Base-by-base conservation (phyloP, 2,329 filamentous ascomycete genomes). In the Cladosporium sp. region DNA sequence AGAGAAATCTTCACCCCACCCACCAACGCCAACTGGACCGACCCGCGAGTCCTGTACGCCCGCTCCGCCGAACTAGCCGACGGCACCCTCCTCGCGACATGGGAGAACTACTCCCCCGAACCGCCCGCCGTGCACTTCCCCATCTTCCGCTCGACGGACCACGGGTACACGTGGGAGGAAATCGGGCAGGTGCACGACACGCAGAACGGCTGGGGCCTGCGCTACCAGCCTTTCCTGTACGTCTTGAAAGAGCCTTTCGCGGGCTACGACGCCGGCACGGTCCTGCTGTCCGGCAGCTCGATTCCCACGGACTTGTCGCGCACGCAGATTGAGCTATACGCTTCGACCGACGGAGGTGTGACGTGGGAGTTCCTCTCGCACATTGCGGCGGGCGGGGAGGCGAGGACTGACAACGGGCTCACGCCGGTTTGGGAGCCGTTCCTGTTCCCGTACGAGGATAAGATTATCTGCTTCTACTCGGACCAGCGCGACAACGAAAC, bases 111-210 rank as follows among this genome's bases (percentile, higher is more conserved):
- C 64, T 45, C 72, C 66, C 24, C 73, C 69, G 73, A 70, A 50
- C 64, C 65, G 7, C 67, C 67, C 0, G 56, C 54, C 34, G 66
- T 68, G 19, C 70, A 67, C 60, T 72, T 71, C 57, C 68, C 68
- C 64, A 97, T 92, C 0, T 99, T 92, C 71, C 86, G 97, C 75
- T 95, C 89, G 9, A 79, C 79, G 0, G 91, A 99, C 66, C 93
- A 86, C 15, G 95, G 95, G 50, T 79, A 97, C 48, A 88, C 75
- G 36, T 99, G 93, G 93, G 84, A 79, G 20, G 75, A 83, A 60
- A 70, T 85, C 50, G 80, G 81, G 7, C 74, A 74, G n/a, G 79
- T 87, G 9, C 68, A 78, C 7, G 84, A 87, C 62, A 71, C 76
- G 38, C 78, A 76, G 19, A 82, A 84, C 56, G 75, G 75, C 37